Conservation (phyloP, 2,329 filamentous ascomycete genomes). For the Pestalotiopsis sp. region DNA sequence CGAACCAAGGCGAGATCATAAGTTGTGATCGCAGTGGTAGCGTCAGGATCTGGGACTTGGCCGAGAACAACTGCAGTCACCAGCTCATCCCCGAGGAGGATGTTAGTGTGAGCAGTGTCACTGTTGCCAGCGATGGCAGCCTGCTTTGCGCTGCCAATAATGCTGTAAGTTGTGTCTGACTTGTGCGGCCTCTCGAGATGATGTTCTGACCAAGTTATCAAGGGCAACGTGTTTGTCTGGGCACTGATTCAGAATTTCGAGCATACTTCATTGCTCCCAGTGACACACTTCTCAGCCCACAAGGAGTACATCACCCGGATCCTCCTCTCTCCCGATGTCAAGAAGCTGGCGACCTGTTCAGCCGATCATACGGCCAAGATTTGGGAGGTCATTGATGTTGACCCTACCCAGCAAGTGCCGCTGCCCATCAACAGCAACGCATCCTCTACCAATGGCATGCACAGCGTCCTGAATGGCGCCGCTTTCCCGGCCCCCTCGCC, state of each 20-base stretch:
- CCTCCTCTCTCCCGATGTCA: constrained; percentile 88
- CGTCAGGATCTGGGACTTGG: constrained; percentile 93
- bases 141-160: constrained; percentile 94
- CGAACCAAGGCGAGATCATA: constrained; percentile 97
- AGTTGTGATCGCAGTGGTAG: constrained; percentile 92
- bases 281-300: constrained; percentile 88
- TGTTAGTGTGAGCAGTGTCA: constrained; percentile 89
- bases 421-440: constrained; percentile 14
- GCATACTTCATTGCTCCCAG: constrained; percentile 78
- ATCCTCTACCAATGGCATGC: constrained; percentile 3
- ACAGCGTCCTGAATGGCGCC: constrained; percentile 8
- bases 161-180: constrained; percentile 55
- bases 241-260: constrained; percentile 83
- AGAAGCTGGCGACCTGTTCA: constrained; percentile 90
- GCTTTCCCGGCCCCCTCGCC: constrained; percentile 3
- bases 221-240: constrained; percentile 99
- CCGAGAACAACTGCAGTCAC: constrained; percentile 95
- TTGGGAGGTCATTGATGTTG: constrained; percentile 83
- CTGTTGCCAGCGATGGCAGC: constrained; percentile 90
- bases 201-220: constrained; percentile 8
- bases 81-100: constrained; percentile 96
- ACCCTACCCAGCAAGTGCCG: constrained; percentile 34
- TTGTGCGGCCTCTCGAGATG: not conserved
- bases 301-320: constrained; percentile 92
- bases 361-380: constrained; percentile 94